Evolutionary conservation across 306 rosid genomes (phyloP).

Genomic region (Prunus mira): DNA sequence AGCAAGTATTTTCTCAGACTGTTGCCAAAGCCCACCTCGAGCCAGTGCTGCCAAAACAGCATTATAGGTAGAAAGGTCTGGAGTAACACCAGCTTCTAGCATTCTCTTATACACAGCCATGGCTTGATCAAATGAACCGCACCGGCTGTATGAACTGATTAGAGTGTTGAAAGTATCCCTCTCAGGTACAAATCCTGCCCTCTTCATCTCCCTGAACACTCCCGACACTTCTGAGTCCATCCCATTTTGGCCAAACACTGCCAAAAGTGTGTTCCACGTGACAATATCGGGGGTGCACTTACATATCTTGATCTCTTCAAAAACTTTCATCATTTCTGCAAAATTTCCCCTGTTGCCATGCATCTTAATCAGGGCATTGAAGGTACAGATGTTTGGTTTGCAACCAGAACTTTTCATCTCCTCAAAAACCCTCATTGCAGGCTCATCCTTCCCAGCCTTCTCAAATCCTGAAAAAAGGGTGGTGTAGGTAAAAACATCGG

Average conservation of each 20-base stretch:
- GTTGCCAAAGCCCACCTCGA: constrained; percentile 92
- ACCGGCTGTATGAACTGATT: constrained; percentile 85
- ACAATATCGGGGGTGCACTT: constrained; percentile 76
- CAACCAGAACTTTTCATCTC: constrained; percentile 74
- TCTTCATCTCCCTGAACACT: constrained; percentile 85
- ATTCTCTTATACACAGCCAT: constrained; percentile 73
- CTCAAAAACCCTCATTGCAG: constrained; percentile 52
- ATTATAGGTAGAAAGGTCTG: constrained; percentile 85
- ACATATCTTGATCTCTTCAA: constrained; percentile 63
- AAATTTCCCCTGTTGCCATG: constrained; percentile 86
- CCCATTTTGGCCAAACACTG: constrained; percentile 89
- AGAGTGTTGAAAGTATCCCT: constrained; percentile 87
- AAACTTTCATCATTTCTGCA: constrained; percentile 80
- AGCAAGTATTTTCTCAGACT: constrained; percentile 72
- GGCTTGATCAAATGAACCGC: constrained; percentile 84
- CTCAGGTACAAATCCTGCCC: constrained; percentile 93
- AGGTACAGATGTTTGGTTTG: constrained; percentile 82
- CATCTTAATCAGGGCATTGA: constrained; percentile 90
- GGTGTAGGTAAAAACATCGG: constrained; percentile 85
- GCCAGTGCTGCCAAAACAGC: constrained; percentile 91
- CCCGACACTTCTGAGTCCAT: constrained; percentile 81
- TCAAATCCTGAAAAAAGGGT: constrained; percentile 83
- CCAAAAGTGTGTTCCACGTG: constrained; percentile 91
- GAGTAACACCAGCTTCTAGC: constrained; percentile 82
- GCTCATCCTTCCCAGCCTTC: constrained; percentile 78